Evolutionary conservation across 441 rosid species (phyloP).

Genomic region (Eugenia klotzschiana): DNA sequence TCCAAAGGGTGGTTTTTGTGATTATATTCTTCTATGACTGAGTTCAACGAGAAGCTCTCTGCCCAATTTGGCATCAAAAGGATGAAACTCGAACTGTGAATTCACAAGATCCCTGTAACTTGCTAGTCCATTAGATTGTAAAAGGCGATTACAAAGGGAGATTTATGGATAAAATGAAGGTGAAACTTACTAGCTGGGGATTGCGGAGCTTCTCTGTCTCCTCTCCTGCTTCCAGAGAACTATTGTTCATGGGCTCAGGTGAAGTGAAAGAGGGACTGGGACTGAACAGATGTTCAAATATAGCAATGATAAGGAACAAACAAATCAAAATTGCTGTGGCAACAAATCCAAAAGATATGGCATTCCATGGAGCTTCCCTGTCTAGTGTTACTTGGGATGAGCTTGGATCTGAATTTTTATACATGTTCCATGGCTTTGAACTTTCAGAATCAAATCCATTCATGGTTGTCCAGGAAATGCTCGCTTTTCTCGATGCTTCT

Average conservation of each 20-base stretch:
- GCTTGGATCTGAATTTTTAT: conserved; percentile 33
- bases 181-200: conserved; percentile 26
- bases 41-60: not conserved
- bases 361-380: conserved; percentile 54
- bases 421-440: conserved; percentile 52
- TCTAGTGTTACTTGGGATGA: conserved; percentile 27
- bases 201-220: conserved; percentile 18
- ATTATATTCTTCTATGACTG: not conserved
- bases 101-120: not conserved
- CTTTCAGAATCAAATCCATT: conserved; percentile 34
- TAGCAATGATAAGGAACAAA: conserved; percentile 62
- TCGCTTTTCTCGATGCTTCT: not conserved
- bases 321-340: conserved; percentile 64
- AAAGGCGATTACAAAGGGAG: not conserved
- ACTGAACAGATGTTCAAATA: conserved; percentile 56
- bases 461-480: conserved; percentile 12
- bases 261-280: conserved; percentile 43
- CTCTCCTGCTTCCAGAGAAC: conserved; percentile 13
- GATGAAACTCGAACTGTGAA: not conserved
- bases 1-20: not conserved
- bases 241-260: conserved; percentile 19
- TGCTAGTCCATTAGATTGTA: not conserved
- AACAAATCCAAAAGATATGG: conserved; percentile 57
- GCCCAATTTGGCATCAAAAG: not conserved
- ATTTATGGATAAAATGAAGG: not conserved